Percentiles rank a stretch among this genome's conserved stretches.
These are phyloP conservation scores for Ustilago xerochloae DNA, from an alignment of 1,284 basidiomycete genomes.

Conservation along the genomic window DNA sequence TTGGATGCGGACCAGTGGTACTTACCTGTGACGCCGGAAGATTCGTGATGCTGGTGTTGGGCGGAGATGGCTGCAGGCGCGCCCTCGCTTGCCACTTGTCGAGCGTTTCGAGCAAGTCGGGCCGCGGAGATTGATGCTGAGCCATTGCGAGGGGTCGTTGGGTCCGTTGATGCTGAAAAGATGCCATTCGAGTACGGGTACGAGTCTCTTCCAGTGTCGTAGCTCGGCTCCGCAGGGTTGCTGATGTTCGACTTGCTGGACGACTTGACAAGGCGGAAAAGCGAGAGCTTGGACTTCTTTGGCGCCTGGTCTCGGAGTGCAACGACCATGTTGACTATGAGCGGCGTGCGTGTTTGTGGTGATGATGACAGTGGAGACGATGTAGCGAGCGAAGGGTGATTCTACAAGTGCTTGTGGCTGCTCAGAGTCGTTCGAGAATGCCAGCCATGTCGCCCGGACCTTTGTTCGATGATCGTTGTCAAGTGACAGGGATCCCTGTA, in stretches of 20 bases:
- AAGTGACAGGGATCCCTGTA: neutral
- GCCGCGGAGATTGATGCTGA: neutral
- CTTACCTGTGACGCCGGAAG: neutral
- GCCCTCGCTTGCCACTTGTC: conserved; percentile 2
- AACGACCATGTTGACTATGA: conserved; percentile 28
- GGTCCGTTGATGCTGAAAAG: neutral
- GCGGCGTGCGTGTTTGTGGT: neutral
- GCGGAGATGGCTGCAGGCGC: neutral
- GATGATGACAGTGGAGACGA: too few species aligned
- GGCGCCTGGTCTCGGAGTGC: conserved; percentile 15
- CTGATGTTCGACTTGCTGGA: neutral
- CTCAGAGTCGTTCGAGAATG: neutral
- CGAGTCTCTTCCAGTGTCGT: too few species aligned
- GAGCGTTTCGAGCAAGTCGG: neutral
- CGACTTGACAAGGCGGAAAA: conserved; percentile 41
- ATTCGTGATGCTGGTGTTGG: conserved; percentile 14
- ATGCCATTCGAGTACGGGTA: neutral
- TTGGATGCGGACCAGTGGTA: conserved; percentile 6
- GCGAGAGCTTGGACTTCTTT: conserved; percentile 43
- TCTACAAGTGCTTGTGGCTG: neutral
- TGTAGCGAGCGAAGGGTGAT: neutral
- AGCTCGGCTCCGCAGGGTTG: neutral
- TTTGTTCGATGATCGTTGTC: neutral
- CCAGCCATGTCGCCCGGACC: neutral
- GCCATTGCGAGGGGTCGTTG: neutral